phyloP scores from a whole-genome alignment of 495 filamentous ascomycete genomes.

The Staphylotrichum tortipilum region DNA sequence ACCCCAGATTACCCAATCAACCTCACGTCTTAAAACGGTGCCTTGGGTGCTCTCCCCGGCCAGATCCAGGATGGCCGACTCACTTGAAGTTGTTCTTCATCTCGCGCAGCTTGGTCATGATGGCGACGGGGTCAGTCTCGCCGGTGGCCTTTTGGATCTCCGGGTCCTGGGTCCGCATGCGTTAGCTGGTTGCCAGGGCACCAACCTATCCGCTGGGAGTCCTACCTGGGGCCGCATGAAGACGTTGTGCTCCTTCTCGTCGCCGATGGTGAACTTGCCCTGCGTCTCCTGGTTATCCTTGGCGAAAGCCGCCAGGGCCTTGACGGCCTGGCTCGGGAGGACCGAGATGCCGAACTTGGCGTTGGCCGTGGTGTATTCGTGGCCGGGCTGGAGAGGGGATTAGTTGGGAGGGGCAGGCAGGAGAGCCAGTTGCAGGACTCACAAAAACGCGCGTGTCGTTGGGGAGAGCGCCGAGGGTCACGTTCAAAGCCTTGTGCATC shows the following conservation, averaged over 20 bases:
- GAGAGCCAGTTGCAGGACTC: conserved; percentile 22
- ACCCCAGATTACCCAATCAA: background rate
- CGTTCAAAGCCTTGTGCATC: conserved; percentile 85
- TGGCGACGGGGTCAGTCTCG: conserved; percentile 70
- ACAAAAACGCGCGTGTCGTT: conserved; percentile 93
- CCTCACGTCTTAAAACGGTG: background rate
- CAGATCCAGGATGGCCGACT: conserved; percentile 17
- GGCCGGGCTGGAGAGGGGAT: conserved; percentile 62
- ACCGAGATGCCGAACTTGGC: conserved; percentile 77
- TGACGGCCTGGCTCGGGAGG: conserved; percentile 61
- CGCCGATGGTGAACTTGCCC: conserved; percentile 92
- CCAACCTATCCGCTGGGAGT: too few species aligned
- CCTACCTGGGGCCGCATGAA: conserved; percentile 87
- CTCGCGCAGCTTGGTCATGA: conserved; percentile 78
- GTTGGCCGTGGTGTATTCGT: conserved; percentile 94
- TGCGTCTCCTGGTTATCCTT: conserved; percentile 78
- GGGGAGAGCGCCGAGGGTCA: conserved; percentile 69
- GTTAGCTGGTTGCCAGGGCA: too few species aligned
- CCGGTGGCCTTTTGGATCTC: conserved; percentile 77
- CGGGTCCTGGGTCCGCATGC: conserved; percentile 55
- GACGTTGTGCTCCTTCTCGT: conserved; percentile 97
- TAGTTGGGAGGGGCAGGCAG: background rate
- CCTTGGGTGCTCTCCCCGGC: background rate
- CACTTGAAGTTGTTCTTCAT: conserved; percentile 87
- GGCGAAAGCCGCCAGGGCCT: conserved; percentile 68